phyloP scores from a whole-genome alignment of 1,284 basidiomycete species.

The Agroathelia rolfsii region DNA sequence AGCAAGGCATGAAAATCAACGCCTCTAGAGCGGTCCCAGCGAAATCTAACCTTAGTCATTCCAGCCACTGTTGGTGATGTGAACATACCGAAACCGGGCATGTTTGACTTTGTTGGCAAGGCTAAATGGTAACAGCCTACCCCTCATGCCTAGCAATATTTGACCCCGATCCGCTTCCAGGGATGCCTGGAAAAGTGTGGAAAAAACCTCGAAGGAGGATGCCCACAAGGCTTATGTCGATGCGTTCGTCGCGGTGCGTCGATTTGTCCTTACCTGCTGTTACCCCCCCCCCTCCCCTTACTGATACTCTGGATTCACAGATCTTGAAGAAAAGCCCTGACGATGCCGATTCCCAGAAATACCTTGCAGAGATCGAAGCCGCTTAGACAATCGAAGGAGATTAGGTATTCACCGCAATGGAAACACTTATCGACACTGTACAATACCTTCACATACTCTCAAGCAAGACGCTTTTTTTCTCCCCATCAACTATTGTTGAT shows the following conservation, averaged over 20 bases:
- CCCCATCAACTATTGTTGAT: too few species aligned
- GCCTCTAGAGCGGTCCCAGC: background rate
- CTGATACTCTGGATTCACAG: constrained; percentile 26
- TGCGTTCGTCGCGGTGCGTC: constrained; percentile 57
- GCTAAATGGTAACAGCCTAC: constrained; percentile 62
- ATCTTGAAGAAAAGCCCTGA: constrained; percentile 41
- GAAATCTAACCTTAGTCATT: constrained; percentile 1
- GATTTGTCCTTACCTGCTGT: constrained; percentile 1
- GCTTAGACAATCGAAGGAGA: too few species aligned
- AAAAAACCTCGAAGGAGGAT: constrained; percentile 65
- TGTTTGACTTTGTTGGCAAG: constrained; percentile 75
- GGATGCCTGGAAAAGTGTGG: constrained; percentile 81
- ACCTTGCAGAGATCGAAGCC: constrained; percentile 52
- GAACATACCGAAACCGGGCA: constrained; percentile 52
- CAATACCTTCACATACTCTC: too few species aligned
- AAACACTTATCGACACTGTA: too few species aligned
- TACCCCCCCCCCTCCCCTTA: constrained; percentile 4
- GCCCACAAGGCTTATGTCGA: constrained; percentile 67
- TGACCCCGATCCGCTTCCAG: constrained; percentile 29
- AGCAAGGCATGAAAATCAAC: constrained; percentile 56
- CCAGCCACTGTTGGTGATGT: constrained; percentile 71
- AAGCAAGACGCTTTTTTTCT: too few species aligned
- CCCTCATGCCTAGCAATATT: constrained; percentile 9
- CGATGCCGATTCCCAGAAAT: constrained; percentile 47
- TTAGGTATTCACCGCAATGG: too few species aligned